Base-by-base conservation (phyloP, 768 basidiomycete species). In the Flagelloscypha sp. region DNA sequence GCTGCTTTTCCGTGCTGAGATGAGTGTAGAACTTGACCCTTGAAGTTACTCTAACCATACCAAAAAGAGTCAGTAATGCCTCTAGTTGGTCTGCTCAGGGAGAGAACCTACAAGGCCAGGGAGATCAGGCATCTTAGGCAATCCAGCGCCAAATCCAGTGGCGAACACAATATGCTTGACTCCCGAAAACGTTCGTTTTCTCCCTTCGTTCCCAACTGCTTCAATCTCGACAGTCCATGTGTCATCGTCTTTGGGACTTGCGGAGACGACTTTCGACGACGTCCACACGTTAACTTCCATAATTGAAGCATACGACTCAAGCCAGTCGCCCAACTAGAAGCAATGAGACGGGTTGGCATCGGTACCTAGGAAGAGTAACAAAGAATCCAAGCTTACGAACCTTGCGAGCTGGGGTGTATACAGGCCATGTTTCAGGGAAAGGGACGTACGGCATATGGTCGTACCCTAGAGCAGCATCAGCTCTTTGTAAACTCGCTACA, bases 231-330 rank as follows among this genome's bases (percentile, higher is more conserved):
- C 65, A 13, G 59, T 56, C 75, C 75, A 77, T 4, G 53, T 60
- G 30, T 53, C 56, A 30, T 45, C 42, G 10, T 58, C 53, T 45
- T 68, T 46, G 53, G 66, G 66, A 1, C 45, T 45, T 7, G 66
- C 54, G 20, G 50, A 57, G n/a, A 45, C 52, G 13, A 74, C 59
- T 11, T 44, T 58, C 0, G 72, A 59, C 0, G 72, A 68, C 0
- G 68, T 74, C 81, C 78, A 82, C 7, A 77, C 68, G 38, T 78
- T 70, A 25, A 84, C 52, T 37, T 82, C 80, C 22, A 80, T 60
- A 3, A 63, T 49, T 4, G 70, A 60, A 0, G 72, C 77, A 41
- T 82, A 84, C 4, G 56, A 58, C 48, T 83, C 79, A 11, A 82
- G 55, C 73, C 76, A 83, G 42, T 75, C 72, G 2, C 70, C 79